A percentile compares a stretch with the other conserved stretches of the same genome.
Evolutionary conservation across 805 yeast species (phyloP).

Genomic region (Clavispora carvajalis): DNA sequence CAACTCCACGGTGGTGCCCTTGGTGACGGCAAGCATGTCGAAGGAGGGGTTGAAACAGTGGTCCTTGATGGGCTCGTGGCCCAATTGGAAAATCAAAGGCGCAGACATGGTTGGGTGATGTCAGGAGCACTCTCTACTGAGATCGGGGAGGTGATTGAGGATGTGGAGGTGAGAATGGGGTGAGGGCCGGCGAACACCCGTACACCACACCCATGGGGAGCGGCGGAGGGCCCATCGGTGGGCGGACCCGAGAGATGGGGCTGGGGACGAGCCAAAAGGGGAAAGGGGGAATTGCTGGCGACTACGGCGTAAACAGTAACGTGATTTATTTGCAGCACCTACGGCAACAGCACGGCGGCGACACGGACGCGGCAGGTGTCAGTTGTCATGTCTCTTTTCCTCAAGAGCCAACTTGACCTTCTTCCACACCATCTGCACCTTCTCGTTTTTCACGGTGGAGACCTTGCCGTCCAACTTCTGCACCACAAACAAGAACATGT

Average conservation of each 20-base stretch:
- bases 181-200: conserved; percentile 3
- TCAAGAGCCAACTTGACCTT: conserved; percentile 26
- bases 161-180: background rate
- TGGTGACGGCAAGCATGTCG: conserved; percentile 69
- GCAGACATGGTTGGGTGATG: conserved; percentile 6
- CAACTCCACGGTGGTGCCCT: conserved; percentile 69
- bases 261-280: too few relatives aligned
- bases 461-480: conserved; percentile 40
- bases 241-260: too few relatives aligned
- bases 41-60: conserved; percentile 78
- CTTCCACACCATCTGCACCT: conserved; percentile 34
- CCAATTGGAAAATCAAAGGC: conserved; percentile 55
- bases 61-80: conserved; percentile 83
- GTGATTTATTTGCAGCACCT: too few relatives aligned
- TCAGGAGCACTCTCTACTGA: conserved; percentile 20
- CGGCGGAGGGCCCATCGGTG: background rate
- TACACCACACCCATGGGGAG: conserved; percentile 2
- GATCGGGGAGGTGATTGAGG: too few relatives aligned
- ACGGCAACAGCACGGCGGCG: too few relatives aligned
- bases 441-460: conserved; percentile 39
- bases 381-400: conserved; percentile 26
- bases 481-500: conserved; percentile 37
- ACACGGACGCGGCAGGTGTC: background rate
- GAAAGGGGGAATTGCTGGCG: background rate
- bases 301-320: too few relatives aligned